phyloP scores from a whole-genome alignment of 768 basidiomycete genomes.

The Coprinopsis strossmayeri region DNA sequence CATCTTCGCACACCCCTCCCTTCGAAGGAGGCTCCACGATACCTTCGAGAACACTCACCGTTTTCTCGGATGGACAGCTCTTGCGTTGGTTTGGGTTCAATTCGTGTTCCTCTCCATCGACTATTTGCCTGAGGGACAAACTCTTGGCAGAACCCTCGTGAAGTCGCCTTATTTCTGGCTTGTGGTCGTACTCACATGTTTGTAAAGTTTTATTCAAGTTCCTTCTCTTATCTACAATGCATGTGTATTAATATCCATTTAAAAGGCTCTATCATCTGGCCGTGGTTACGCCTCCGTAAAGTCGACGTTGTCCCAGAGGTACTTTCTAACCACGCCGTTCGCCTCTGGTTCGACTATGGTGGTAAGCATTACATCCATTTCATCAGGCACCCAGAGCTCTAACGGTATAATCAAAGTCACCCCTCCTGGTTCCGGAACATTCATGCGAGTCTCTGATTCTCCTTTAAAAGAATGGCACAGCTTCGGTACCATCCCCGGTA shows the following conservation, averaged over 20 bases:
- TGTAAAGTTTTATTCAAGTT: not conserved
- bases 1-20: slow-evolving; percentile 42
- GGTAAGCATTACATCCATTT: slow-evolving; percentile 1
- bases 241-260: no score
- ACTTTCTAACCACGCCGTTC: slow-evolving; percentile 50
- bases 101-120: slow-evolving; percentile 48
- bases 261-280: slow-evolving; percentile 48
- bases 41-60: slow-evolving; percentile 50
- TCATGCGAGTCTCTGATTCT: slow-evolving; percentile 36
- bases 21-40: slow-evolving; percentile 43
- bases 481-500: slow-evolving; percentile 45
- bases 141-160: slow-evolving; percentile 37
- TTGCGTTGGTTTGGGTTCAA: slow-evolving; percentile 50
- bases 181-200: slow-evolving; percentile 42
- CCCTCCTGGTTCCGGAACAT: slow-evolving; percentile 40
- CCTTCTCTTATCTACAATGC: no score
- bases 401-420: slow-evolving; percentile 24
- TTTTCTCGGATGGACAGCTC: slow-evolving; percentile 50
- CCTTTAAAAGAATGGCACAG: slow-evolving; percentile 57
- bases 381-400: not conserved
- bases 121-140: slow-evolving; percentile 30
- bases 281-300: slow-evolving; percentile 56
- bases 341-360: slow-evolving; percentile 55
- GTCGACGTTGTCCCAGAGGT: slow-evolving; percentile 46
- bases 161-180: slow-evolving; percentile 50